Evolutionary conservation across 805 yeast species (phyloP).

Genomic region (Saccharomycopsis sp.): DNA sequence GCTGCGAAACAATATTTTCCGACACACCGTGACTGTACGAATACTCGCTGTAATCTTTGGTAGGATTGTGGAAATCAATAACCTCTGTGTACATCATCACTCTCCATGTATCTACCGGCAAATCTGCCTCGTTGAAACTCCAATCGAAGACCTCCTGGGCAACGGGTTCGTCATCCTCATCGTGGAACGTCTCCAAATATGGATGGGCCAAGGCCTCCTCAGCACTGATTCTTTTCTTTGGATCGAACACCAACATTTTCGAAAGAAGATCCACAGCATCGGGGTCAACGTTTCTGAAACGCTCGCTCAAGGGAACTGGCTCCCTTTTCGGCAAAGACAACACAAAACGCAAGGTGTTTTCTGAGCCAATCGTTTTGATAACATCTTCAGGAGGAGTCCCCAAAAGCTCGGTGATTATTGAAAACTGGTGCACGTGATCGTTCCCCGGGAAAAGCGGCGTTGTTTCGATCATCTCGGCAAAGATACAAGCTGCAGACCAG

Average conservation of each 20-base stretch:
- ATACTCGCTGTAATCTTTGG: conserved; percentile 6
- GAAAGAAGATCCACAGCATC: conserved; percentile 84
- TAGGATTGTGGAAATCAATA: conserved; percentile 69
- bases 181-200: conserved; percentile 91
- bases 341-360: conserved; percentile 89
- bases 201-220: conserved; percentile 86
- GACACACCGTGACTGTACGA: conserved; percentile 15
- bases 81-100: conserved; percentile 99
- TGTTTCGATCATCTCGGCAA: conserved; percentile 96
- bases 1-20: conserved; percentile 14
- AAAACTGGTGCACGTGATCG: conserved; percentile 97
- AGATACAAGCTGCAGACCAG: conserved; percentile 97
- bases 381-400: conserved; percentile 98
- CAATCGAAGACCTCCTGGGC: conserved; percentile 93
- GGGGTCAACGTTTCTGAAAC: conserved; percentile 73
- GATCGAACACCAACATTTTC: conserved; percentile 91
- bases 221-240: conserved; percentile 89
- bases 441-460: conserved; percentile 96
- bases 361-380: conserved; percentile 91
- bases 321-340: conserved; percentile 89
- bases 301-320: conserved; percentile 78
- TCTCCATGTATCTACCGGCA: conserved; percentile 97
- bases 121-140: conserved; percentile 96
- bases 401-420: conserved; percentile 89
- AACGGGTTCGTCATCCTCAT: conserved; percentile 93